These are phyloP conservation scores for Fusarium siculi DNA, from an alignment of 2,329 filamentous ascomycete genomes.

Conservation along the genomic window DNA sequence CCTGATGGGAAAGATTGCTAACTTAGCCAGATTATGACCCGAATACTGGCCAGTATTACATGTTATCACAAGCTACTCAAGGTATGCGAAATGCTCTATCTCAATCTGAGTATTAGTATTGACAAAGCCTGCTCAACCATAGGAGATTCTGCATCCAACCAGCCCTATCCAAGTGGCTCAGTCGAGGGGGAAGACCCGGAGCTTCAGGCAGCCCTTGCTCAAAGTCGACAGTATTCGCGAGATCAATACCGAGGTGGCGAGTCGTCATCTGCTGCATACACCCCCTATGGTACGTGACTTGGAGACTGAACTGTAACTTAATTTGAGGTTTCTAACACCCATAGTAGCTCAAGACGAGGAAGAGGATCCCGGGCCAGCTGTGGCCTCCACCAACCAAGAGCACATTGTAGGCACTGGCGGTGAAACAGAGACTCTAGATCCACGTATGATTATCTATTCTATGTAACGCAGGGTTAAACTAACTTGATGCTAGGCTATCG, in stretches of 20 bases:
- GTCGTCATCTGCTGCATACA: slow-evolving; percentile 10
- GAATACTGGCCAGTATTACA: slow-evolving; percentile 14
- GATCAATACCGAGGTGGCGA: slow-evolving; percentile 25
- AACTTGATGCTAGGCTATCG: slow-evolving; percentile 51
- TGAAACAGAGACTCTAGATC: slow-evolving; percentile 47
- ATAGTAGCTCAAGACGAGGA: slow-evolving; percentile 28
- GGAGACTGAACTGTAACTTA: background rate
- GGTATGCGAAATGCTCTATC: slow-evolving; percentile 1
- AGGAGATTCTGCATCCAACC: slow-evolving; percentile 8
- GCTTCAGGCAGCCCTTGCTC: slow-evolving; percentile 17
- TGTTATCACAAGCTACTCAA: slow-evolving; percentile 5
- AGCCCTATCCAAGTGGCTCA: slow-evolving; percentile 1
- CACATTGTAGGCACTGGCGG: slow-evolving; percentile 34
- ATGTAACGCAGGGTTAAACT: background rate
- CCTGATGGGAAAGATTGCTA: background rate
- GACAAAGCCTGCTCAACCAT: background rate
- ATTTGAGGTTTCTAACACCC: background rate
- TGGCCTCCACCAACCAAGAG: slow-evolving; percentile 22
- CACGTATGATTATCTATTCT: slow-evolving; percentile 45
- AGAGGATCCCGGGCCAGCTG: slow-evolving; percentile 43
- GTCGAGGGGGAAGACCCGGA: slow-evolving; percentile 16
- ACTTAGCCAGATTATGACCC: slow-evolving; percentile 17
- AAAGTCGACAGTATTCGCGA: slow-evolving; percentile 19
- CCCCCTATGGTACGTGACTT: slow-evolving; percentile 19
- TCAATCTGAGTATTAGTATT: background rate